Evolutionary conservation across 306 rosid genomes (phyloP).

Genomic region (Glycyrrhiza uralensis): DNA sequence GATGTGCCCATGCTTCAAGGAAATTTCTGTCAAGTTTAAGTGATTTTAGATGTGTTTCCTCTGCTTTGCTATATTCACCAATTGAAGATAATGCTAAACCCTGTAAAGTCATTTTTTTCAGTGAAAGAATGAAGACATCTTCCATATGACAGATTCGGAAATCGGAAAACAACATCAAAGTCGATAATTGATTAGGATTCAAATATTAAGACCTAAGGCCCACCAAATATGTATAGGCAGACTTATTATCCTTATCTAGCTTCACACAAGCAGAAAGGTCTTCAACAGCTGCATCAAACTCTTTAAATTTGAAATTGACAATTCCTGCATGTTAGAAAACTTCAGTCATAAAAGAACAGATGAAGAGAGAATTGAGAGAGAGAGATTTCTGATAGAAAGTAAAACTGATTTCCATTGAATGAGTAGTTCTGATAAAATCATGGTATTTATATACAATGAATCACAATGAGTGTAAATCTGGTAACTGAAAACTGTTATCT

Average conservation of each 20-base stretch:
- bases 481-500: no score
- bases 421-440: no score
- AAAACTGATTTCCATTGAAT: no score
- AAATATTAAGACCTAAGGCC: conserved; percentile 24
- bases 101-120: conserved; percentile 44
- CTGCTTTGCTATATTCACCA: conserved; percentile 75
- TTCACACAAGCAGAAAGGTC: conserved; percentile 79
- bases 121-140: conserved; percentile 8
- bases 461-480: no score
- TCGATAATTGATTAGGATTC: conserved; percentile 18
- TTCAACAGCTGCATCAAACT: conserved; percentile 67
- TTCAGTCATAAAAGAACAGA: no score
- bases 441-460: no score
- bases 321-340: no score
- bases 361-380: no score
- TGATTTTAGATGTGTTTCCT: conserved; percentile 80
- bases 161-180: conserved; percentile 20
- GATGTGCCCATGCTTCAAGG: conserved; percentile 91
- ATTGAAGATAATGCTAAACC: conserved; percentile 85
- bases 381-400: no score
- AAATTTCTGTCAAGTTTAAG: conserved; percentile 70
- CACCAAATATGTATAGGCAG: conserved; percentile 85
- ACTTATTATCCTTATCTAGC: conserved; percentile 68
- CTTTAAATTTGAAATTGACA: conserved; percentile 89
- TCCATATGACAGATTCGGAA: neutral